A percentile compares a stretch with the other conserved stretches of the same genome.
Conservation (phyloP, 2,329 filamentous ascomycete genomes). For the Alternaria dauci region DNA sequence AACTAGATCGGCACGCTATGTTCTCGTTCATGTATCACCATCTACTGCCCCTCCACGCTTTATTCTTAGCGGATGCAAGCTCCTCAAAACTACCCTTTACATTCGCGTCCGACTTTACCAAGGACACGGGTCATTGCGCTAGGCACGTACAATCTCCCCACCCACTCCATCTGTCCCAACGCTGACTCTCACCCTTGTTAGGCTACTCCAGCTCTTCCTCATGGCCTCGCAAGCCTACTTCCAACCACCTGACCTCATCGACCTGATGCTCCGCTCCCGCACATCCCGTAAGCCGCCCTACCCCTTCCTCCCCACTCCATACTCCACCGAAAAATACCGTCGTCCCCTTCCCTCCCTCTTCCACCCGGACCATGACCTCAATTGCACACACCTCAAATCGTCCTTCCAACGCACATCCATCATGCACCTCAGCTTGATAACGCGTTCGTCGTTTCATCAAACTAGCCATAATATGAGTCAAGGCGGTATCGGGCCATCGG, state of each 20-base stretch:
- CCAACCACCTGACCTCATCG: constrained; percentile 37
- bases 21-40: constrained; percentile 39
- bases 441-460: neutral
- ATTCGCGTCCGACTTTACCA: constrained; percentile 19
- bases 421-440: neutral
- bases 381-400: neutral
- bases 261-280: constrained; percentile 28
- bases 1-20: constrained; percentile 29
- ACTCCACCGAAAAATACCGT: neutral
- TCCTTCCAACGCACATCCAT: neutral
- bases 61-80: constrained; percentile 24
- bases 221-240: constrained; percentile 31
- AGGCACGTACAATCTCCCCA: neutral
- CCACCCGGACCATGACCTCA: neutral
- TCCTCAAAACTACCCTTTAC: constrained; percentile 29
- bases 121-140: constrained; percentile 7
- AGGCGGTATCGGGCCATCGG: neutral
- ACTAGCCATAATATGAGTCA: neutral
- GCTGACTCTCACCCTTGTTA: neutral
- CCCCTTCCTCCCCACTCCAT: constrained; percentile 13
- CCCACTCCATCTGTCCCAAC: neutral
- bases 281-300: constrained; percentile 24
- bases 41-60: constrained; percentile 28
- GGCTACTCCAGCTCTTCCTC: constrained; percentile 31
- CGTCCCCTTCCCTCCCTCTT: neutral